Evolutionary conservation across 1,139 yeast genomes (phyloP).

Genomic region (Groenewaldozyma auringiensis): DNA sequence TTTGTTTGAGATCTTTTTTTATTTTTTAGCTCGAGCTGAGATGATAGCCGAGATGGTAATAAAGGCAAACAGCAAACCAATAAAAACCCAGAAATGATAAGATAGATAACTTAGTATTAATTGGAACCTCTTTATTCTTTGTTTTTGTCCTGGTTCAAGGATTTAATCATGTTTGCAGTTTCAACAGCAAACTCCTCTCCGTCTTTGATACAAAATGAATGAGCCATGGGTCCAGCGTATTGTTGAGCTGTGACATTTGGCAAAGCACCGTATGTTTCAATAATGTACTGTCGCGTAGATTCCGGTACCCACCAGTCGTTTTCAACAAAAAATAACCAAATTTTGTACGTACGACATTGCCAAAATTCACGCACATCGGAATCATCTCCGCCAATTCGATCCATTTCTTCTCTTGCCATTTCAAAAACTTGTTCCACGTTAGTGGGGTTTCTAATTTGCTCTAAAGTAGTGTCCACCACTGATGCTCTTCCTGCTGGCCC

Average conservation of each 20-base stretch:
- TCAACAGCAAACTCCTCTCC: slow-evolving; percentile 46
- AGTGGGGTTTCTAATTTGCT: slow-evolving; percentile 36
- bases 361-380: slow-evolving; percentile 46
- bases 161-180: too few relatives aligned
- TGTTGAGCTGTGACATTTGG: slow-evolving; percentile 29
- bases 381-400: slow-evolving; percentile 33
- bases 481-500: slow-evolving; percentile 35
- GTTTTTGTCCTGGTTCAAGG: too few relatives aligned
- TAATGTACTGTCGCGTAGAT: slow-evolving; percentile 38
- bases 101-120: too few relatives aligned
- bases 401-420: slow-evolving; percentile 54
- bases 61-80: too few relatives aligned
- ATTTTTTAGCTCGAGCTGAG: too few relatives aligned
- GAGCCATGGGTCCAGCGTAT: slow-evolving; percentile 37
- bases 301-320: slow-evolving; percentile 57
- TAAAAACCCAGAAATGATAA: slow-evolving; percentile 1
- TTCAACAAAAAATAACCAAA: slow-evolving; percentile 52
- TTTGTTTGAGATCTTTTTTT: too few relatives aligned
- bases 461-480: slow-evolving; percentile 38
- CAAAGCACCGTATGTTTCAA: slow-evolving; percentile 32
- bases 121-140: too few relatives aligned
- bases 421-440: slow-evolving; percentile 47
- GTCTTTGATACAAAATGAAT: slow-evolving; percentile 52
- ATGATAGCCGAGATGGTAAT: too few relatives aligned
- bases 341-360: slow-evolving; percentile 23